Conservation (phyloP, 179 eudicot genomes). For the Amaranthus tricolor region DNA sequence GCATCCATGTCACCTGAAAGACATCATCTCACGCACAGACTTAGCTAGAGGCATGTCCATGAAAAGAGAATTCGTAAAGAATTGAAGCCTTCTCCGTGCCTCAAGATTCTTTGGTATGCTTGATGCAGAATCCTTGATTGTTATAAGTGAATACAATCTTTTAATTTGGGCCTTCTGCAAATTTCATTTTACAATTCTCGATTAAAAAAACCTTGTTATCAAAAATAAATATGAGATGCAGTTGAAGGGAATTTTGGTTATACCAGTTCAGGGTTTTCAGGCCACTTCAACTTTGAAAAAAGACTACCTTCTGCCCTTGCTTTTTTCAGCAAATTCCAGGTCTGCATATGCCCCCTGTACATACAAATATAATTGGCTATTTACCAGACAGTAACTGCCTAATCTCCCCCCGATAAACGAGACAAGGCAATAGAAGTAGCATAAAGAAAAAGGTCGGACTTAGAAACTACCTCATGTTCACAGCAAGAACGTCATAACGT, state of each 20-base stretch:
- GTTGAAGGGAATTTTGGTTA: not conserved
- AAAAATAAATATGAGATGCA: not conserved
- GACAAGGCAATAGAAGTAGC: not conserved
- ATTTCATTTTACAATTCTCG: constrained; percentile 10
- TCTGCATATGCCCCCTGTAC: constrained; percentile 64
- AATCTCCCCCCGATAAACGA: not conserved
- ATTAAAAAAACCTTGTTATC: not conserved
- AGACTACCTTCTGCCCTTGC: constrained; percentile 88
- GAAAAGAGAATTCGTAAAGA: constrained; percentile 92
- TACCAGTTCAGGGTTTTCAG: constrained; percentile 82
- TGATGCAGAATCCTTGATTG: constrained; percentile 90
- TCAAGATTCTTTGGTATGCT: constrained; percentile 84
- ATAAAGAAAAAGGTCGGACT: constrained; percentile 9
- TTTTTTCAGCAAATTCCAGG: constrained; percentile 61
- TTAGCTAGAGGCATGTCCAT: constrained; percentile 83
- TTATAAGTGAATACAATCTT: constrained; percentile 78
- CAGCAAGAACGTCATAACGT: constrained; percentile 63
- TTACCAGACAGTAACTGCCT: not conserved
- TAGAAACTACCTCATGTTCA: constrained; percentile 67
- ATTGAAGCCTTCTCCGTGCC: constrained; percentile 81
- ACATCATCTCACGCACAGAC: constrained; percentile 86
- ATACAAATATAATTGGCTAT: constrained; percentile 15
- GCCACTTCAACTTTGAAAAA: constrained; percentile 87
- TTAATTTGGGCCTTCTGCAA: constrained; percentile 75
- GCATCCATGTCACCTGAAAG: constrained; percentile 61